Evolutionary conservation across 345 rosid species (phyloP), one percentile per base, ranked within the genome.

Genomic region (Salix udensis): DNA sequence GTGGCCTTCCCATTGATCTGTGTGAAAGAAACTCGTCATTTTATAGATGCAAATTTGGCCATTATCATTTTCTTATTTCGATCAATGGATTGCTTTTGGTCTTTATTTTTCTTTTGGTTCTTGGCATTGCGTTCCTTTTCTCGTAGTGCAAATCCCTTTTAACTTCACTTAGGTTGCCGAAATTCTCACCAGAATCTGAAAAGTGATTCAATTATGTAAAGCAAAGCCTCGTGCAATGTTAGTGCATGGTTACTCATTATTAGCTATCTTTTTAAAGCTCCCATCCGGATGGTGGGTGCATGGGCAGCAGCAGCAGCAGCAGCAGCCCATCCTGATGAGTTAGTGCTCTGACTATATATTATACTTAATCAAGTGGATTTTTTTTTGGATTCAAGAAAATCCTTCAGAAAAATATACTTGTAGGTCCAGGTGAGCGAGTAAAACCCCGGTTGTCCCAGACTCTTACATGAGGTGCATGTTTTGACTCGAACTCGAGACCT

Each of bases 11-110:
- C 60, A 37, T 15, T 34, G 11, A 9, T 7, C 58, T 5, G 9
- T 21, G 69, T 42, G 76, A 74, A 18, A 74, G 61, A 73, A 73
- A 73, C 26, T 3, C 19, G 6, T 16, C 68, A 73, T 5, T 26
- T 61, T 50, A 50, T 7, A 75, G 36, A 67, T 52, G 36, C 26
- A 46, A 30, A 13, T 44, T 65, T 65, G 48, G 14, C 46, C 30
- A 14, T 66, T 18, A 53, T 48, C 23, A 15, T 7, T n/a, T 24
- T 10, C n/a, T 44, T 52, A 67, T 52, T 6, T 19, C 42, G 31
- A 50, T 7, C 31, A 26, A 42, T 44, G 31, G 30, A 16, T 3
- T 67, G 70, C 44, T 67, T 36, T 67, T 34, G 12, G 60, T 19
- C 42, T 67, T 36, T 12, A 0, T 19, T 26, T 58, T 23, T 73